These are phyloP conservation scores for Lathyrus oleraceus DNA, from an alignment of 306 rosid genomes.

Conservation along the genomic window DNA sequence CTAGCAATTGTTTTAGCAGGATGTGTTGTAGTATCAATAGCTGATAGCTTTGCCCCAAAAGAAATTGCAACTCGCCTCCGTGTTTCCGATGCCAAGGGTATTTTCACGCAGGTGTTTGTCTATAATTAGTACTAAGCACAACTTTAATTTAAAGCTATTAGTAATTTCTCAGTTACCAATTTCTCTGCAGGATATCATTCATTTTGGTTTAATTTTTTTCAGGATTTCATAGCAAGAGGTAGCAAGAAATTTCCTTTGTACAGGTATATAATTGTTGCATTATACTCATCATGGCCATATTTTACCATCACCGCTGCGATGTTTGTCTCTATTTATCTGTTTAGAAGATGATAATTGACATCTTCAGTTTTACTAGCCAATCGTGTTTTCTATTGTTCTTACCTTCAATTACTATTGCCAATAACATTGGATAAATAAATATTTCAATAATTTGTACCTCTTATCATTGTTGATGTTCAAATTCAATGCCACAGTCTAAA, in stretches of 20 bases:
- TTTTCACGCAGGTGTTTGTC: slow-evolving; percentile 76
- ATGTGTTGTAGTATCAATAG: slow-evolving; percentile 83
- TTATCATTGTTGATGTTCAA: too few relatives aligned
- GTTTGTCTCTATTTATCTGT: not conserved
- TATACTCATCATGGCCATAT: slow-evolving; percentile 12
- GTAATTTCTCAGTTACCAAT: slow-evolving; percentile 20
- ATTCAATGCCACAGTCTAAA: too few relatives aligned
- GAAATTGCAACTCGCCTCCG: slow-evolving; percentile 80
- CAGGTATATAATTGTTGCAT: slow-evolving; percentile 53
- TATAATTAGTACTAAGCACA: not conserved
- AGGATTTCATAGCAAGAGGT: slow-evolving; percentile 94
- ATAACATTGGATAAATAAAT: too few relatives aligned
- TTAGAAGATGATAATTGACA: slow-evolving; percentile 5
- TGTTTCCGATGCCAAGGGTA: slow-evolving; percentile 73
- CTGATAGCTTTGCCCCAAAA: slow-evolving; percentile 82
- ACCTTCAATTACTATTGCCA: too few relatives aligned
- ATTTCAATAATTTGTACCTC: too few relatives aligned
- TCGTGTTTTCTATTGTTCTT: too few relatives aligned
- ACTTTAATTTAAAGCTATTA: slow-evolving; percentile 1
- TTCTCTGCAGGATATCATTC: slow-evolving; percentile 1
- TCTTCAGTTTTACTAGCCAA: slow-evolving; percentile 12
- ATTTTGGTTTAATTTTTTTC: slow-evolving; percentile 37
- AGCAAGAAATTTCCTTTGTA: slow-evolving; percentile 76
- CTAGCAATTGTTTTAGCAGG: slow-evolving; percentile 78
- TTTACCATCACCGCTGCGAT: not conserved